Evolutionary conservation across 257 asterid genomes (phyloP).

Genomic region (Jacaranda mimosifolia): DNA sequence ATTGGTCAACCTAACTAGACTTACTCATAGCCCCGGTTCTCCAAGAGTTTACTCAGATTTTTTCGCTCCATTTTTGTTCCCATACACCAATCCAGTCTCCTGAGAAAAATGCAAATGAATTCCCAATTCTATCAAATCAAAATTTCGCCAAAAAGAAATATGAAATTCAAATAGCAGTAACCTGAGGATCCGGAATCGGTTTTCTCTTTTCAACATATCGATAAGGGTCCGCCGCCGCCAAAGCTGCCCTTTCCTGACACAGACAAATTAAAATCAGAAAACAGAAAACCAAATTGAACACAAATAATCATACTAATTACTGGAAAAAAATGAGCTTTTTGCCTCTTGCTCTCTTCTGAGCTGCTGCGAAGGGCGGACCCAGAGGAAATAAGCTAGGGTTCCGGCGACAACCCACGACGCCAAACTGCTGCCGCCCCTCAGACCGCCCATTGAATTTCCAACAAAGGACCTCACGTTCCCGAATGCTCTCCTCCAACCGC

Average conservation of each 20-base stretch:
- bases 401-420: conserved; percentile 98
- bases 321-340: not conserved
- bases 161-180: conserved; percentile 22
- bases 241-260: conserved; percentile 75
- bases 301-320: not conserved
- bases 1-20: conserved; percentile 47
- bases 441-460: conserved; percentile 87
- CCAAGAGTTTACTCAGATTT: conserved; percentile 46
- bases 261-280: not conserved
- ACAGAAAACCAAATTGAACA: not conserved
- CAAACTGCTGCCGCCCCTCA: conserved; percentile 82
- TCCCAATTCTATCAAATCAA: conserved; percentile 28
- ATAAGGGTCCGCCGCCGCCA: conserved; percentile 70
- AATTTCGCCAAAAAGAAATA: not conserved
- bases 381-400: conserved; percentile 91
- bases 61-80: conserved; percentile 58
- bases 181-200: conserved; percentile 96
- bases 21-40: conserved; percentile 41
- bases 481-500: conserved; percentile 65
- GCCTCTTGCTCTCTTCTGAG: conserved; percentile 87
- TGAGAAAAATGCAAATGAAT: conserved; percentile 41
- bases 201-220: conserved; percentile 80
- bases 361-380: conserved; percentile 93
- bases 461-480: conserved; percentile 78
- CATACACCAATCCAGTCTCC: conserved; percentile 85